Evolutionary conservation across 805 yeast species (phyloP), one percentile per base, ranked within the genome.

Genomic region (Metschnikowia hibisci): DNA sequence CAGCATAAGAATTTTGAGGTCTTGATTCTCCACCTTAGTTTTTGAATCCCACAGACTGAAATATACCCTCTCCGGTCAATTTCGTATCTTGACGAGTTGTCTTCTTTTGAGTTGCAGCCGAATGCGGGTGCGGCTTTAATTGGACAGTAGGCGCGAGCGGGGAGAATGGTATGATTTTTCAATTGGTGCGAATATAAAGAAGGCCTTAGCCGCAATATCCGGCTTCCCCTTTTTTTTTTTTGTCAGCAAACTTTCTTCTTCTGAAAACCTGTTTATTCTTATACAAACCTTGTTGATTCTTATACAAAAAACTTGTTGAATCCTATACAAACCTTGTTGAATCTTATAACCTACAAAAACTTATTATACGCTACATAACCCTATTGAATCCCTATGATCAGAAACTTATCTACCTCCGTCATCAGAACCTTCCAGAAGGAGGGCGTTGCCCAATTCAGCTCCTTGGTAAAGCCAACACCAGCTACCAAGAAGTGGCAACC

Each of bases 401-500:
- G 65, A 59, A 46, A 50, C 34, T 51, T 62, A 32, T 52, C 59
- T 29, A 60, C 60, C 39, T 44, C 52, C 14, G 47, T 53, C 35
- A 37, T 41, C 40, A 46, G 52, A 34, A 43, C 50, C 10, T 62
- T 62, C 57, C 56, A 61, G 51, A 62, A 62, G 58, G 66, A 61
- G 43, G 50, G 63, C 28, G 56, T 53, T 27, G 42, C 55, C 13
- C 58, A 55, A 41, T 59, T 58, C 52, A 52, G 50, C 53, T 57
- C 56, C 50, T 47, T 60, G 41, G 45, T 53, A 34, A 48, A 54
- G 50, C 50, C 56, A 28, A 41, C 48, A 33, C 56, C 54, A 16
- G 50, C 52, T 4, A 48, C 51, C 29, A 48, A 53, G 46, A 66
- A 64, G 54, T 67, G 71, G 70, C 55, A 56, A 41, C 72, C 72